These are phyloP conservation scores for Aspergillus incahuasiensis DNA, from an alignment of 495 filamentous ascomycete genomes.

Conservation along the genomic window DNA sequence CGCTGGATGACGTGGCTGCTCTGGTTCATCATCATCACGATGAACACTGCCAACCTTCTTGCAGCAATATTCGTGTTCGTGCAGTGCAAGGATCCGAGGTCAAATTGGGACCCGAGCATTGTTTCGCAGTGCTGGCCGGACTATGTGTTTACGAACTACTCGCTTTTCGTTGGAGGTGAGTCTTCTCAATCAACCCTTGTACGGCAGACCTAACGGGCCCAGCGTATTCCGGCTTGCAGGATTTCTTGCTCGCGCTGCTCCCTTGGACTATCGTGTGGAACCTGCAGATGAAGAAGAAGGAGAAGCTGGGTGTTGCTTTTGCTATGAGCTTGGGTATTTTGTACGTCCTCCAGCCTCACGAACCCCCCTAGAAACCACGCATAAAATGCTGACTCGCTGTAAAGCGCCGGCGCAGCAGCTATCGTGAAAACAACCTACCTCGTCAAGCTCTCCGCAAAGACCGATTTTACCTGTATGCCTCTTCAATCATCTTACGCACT, in stretches of 20 bases:
- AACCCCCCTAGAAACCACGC: background rate
- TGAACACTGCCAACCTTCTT: conserved; percentile 24
- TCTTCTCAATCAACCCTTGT: background rate
- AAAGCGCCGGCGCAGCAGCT: conserved; percentile 18
- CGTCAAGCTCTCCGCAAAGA: conserved; percentile 11
- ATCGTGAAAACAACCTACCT: conserved; percentile 26
- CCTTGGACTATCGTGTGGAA: conserved; percentile 25
- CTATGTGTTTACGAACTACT: conserved; percentile 17
- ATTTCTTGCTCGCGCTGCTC: conserved; percentile 24
- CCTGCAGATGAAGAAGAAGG: conserved; percentile 23
- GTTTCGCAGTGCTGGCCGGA: conserved; percentile 22
- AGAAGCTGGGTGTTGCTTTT: conserved; percentile 21
- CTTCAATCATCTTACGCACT: background rate
- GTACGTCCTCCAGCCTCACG: conserved; percentile 8
- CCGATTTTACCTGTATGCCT: conserved; percentile 24
- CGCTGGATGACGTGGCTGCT: conserved; percentile 19
- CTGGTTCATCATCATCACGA: conserved; percentile 25
- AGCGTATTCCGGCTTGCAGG: conserved; percentile 26
- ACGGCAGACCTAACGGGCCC: background rate
- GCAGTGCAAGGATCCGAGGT: conserved; percentile 19
- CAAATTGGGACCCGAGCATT: conserved; percentile 18
- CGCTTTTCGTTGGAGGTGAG: conserved; percentile 21
- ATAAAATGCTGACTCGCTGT: background rate
- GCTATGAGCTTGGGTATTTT: conserved; percentile 27
- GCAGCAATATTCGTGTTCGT: conserved; percentile 20